These are phyloP conservation scores for Pseudopithomyces maydicus DNA, from an alignment of 2,329 filamentous ascomycete species.

Conservation along the genomic window DNA sequence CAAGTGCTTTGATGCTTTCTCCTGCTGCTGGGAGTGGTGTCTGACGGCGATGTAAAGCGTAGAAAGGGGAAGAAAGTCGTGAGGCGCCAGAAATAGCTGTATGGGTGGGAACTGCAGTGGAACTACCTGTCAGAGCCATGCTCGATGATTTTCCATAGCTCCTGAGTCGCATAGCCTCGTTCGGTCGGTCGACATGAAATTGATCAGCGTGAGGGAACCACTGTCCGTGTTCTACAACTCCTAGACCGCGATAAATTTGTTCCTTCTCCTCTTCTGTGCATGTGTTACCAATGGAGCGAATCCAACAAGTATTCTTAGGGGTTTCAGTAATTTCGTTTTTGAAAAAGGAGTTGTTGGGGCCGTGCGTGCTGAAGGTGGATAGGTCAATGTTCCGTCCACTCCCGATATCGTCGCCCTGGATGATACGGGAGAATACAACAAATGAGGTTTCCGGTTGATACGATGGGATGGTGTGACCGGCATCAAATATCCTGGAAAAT, in stretches of 20 bases:
- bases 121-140: constrained; percentile 16
- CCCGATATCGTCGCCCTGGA: constrained; percentile 54
- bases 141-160: constrained; percentile 7
- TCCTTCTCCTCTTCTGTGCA: constrained; percentile 59
- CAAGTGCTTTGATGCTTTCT: background rate
- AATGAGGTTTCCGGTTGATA: constrained; percentile 53
- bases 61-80: constrained; percentile 3
- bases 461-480: constrained; percentile 57
- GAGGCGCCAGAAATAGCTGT: constrained; percentile 16
- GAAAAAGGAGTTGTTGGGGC: constrained; percentile 62
- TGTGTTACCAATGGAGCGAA: constrained; percentile 57
- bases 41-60: background rate
- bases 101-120: constrained; percentile 18
- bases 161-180: background rate
- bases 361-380: constrained; percentile 60
- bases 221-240: constrained; percentile 18
- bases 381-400: constrained; percentile 59
- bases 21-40: too few relatives aligned
- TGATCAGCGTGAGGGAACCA: constrained; percentile 17
- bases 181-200: background rate
- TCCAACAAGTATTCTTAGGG: constrained; percentile 63
- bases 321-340: constrained; percentile 58
- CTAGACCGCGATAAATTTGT: constrained; percentile 55
- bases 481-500: constrained; percentile 57
- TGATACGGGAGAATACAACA: constrained; percentile 57